Conservation (phyloP, 345 rosid genomes). For the Eutrema yunnanense region DNA sequence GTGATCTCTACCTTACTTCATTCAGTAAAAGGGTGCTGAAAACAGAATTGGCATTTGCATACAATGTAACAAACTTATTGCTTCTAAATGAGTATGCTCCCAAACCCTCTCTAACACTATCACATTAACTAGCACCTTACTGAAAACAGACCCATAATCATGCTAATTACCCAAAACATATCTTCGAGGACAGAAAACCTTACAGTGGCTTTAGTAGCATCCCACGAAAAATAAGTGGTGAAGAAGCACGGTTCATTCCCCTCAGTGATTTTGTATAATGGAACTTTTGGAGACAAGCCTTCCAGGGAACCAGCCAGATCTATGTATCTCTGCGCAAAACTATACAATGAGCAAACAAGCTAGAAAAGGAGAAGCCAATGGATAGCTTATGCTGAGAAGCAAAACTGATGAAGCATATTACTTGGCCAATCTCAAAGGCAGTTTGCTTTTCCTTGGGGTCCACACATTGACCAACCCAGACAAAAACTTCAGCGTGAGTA, state of each 20-base stretch:
- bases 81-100: neutral
- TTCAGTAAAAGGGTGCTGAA: neutral
- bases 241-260: constrained; percentile 97
- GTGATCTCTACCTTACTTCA: neutral
- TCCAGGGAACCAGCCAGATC: constrained; percentile 74
- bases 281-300: constrained; percentile 77
- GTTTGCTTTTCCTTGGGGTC: constrained; percentile 82
- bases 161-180: neutral
- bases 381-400: neutral
- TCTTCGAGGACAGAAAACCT: constrained; percentile 14
- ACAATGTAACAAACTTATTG: neutral
- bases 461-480: constrained; percentile 92
- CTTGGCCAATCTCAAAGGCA: constrained; percentile 94
- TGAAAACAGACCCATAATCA: constrained; percentile 1
- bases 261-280: constrained; percentile 83
- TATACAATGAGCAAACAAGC: constrained; percentile 16
- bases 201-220: constrained; percentile 74
- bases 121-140: neutral
- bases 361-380: neutral
- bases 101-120: neutral
- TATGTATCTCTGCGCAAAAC: constrained; percentile 68
- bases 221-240: constrained; percentile 88
- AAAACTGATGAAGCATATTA: constrained; percentile 28
- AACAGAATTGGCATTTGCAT: neutral
- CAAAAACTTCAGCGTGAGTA: constrained; percentile 92